A percentile compares a stretch with the other conserved stretches of the same genome.
Evolutionary conservation across 345 rosid species (phyloP).

Genomic region (Arabidopsis suecica): DNA sequence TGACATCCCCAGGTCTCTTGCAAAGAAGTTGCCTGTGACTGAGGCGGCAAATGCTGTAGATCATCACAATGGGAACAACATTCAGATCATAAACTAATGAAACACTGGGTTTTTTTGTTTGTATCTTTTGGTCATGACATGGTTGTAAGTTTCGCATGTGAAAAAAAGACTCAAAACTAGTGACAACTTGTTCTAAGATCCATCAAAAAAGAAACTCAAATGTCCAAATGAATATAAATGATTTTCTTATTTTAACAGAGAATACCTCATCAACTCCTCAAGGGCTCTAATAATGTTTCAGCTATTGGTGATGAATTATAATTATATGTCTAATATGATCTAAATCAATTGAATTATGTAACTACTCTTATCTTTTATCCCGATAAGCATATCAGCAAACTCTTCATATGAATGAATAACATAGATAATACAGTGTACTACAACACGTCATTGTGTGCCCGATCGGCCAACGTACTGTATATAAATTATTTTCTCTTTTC

Average conservation of each 20-base stretch:
- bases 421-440: neutral
- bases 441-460: neutral
- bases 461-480: constrained; percentile 8
- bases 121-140: constrained; percentile 12
- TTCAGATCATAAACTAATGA: constrained; percentile 60
- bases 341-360: constrained; percentile 13
- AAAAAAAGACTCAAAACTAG: neutral
- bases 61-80: constrained; percentile 39
- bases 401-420: neutral
- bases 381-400: constrained; percentile 30
- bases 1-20: constrained; percentile 77
- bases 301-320: neutral
- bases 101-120: constrained; percentile 1
- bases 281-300: neutral
- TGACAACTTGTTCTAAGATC: constrained; percentile 2
- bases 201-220: constrained; percentile 19
- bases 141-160: constrained; percentile 20
- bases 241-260: neutral
- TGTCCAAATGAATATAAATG: constrained; percentile 20
- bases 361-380: neutral
- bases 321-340: neutral
- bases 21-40: constrained; percentile 58
- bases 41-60: constrained; percentile 63
- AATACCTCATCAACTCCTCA: neutral
- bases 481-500: too few relatives aligned